phyloP scores from a whole-genome alignment of 495 filamentous ascomycete species.

The Neurospora pannonica region DNA sequence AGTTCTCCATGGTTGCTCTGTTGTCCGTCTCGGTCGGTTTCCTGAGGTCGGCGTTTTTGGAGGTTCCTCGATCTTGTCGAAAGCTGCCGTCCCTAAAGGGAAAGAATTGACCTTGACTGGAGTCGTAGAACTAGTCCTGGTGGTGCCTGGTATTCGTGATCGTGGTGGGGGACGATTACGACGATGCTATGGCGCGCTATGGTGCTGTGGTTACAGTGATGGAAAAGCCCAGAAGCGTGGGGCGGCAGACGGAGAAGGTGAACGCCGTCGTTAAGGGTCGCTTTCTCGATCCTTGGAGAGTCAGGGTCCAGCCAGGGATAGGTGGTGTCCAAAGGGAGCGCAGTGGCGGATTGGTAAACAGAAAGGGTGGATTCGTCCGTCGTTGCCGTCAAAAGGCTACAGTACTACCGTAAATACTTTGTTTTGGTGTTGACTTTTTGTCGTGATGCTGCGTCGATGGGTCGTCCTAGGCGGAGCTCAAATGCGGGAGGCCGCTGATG shows the following conservation, averaged over 20 bases:
- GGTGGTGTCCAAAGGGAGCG: neutral
- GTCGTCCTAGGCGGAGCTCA: neutral
- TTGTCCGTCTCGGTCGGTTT: neutral
- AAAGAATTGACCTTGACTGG: neutral
- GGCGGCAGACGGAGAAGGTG: neutral
- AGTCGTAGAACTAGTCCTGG: neutral
- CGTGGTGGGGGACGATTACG: neutral
- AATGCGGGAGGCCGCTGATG: neutral
- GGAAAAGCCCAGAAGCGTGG: neutral
- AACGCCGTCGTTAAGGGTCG: neutral
- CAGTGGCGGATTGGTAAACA: neutral
- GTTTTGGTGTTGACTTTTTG: neutral
- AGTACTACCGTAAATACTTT: neutral
- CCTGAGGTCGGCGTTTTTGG: neutral
- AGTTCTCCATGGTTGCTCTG: constrained; percentile 75
- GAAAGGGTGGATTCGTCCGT: neutral
- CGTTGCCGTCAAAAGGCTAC: neutral
- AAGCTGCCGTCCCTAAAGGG: neutral
- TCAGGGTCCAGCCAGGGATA: neutral
- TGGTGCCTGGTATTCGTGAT: neutral
- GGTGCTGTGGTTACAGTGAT: neutral
- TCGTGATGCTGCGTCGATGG: neutral
- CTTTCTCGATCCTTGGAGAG: neutral
- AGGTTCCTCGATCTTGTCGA: neutral
- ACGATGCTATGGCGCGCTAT: neutral